These are phyloP conservation scores for Sequoia sempervirens DNA, from an alignment of 75 land plant species.

Conservation along the genomic window DNA sequence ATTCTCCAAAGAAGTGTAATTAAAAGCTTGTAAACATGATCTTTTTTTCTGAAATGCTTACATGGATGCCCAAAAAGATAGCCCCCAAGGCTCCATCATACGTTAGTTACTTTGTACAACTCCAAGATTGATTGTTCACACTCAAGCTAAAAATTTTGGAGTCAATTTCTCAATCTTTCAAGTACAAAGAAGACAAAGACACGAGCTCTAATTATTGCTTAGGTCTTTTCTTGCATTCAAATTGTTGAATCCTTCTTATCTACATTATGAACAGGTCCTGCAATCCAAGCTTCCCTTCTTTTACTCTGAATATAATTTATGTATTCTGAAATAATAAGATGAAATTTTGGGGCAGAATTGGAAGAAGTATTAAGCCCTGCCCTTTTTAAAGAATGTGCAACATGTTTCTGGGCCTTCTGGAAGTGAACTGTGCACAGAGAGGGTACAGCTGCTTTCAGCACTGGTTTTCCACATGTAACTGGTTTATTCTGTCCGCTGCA, in stretches of 20 bases:
- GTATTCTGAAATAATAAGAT: conserved; percentile 67
- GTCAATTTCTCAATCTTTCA: background rate
- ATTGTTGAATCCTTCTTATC: conserved; percentile 3
- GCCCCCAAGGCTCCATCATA: background rate
- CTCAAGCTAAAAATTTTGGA: background rate
- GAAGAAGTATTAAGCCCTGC: conserved; percentile 42
- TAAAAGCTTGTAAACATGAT: conserved; percentile 1
- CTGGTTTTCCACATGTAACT: conserved; percentile 70
- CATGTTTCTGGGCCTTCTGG: conserved; percentile 55
- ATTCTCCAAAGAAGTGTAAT: background rate
- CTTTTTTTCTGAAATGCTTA: background rate
- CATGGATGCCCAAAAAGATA: background rate
- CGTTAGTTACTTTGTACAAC: background rate
- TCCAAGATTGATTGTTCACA: background rate
- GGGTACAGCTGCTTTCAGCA: conserved; percentile 62
- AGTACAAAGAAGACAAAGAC: background rate
- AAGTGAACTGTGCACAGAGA: conserved; percentile 59
- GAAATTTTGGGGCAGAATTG: conserved; percentile 61
- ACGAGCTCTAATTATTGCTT: background rate
- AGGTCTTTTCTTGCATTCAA: background rate
- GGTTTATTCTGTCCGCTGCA: conserved; percentile 54
- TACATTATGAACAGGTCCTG: conserved; percentile 7
- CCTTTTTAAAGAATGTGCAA: conserved; percentile 53
- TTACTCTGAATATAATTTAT: conserved; percentile 64
- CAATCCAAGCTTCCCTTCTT: conserved; percentile 40